Evolutionary conservation across 1,284 basidiomycete species (phyloP), one percentile per base, ranked within the genome.

Genomic region (Ceratobasidium sp.): DNA sequence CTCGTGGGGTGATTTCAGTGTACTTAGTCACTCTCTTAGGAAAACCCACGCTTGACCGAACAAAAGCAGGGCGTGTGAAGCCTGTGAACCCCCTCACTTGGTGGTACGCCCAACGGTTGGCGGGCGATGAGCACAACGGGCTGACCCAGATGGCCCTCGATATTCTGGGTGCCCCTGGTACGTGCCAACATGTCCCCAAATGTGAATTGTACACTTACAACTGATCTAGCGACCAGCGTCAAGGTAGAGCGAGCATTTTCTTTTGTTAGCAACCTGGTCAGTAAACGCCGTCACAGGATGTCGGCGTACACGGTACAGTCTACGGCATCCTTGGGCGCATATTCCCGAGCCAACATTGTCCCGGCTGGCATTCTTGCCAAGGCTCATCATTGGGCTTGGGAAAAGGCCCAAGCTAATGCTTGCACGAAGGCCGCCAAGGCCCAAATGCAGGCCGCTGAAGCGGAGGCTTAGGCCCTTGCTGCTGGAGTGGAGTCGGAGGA

Each of bases 141-240:
- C 8, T 60, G 1, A 60, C 29, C 2, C 56, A 60, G 27, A 42
- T 60, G 29, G 42, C 56, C 3, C 40, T 60, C 0, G 42, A 60
- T 12, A 43, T 60, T 10, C n/a, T 60, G 42, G 34, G 56, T 31
- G 22, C 20, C 13, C 56, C 56, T 17, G 42, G 56, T 60, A 32
- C 1, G 56, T 47, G 1, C 0, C 13, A 25, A 17, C 43, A 8
- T 27, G 3, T 32, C 10, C 17, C n/a, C 8, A 6, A 56, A 13
- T 38, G 31, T 22, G n/a, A 17, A 3, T 6, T 34, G 38, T 7
- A 35, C 55, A 57, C 40, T 20, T 25, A 4, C 5, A 20, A 25
- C 42, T 43, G 20, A 29, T 22, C 7, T n/a, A 58, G 56, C 56
- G 15, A 31, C 56, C 12, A 58, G 56, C 25, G 56, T 58, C 1